Percentiles rank a stretch among this genome's conserved stretches.
These are phyloP conservation scores for Scolecobasidium constrictum DNA, from an alignment of 2,329 filamentous ascomycete species.

Conservation along the genomic window DNA sequence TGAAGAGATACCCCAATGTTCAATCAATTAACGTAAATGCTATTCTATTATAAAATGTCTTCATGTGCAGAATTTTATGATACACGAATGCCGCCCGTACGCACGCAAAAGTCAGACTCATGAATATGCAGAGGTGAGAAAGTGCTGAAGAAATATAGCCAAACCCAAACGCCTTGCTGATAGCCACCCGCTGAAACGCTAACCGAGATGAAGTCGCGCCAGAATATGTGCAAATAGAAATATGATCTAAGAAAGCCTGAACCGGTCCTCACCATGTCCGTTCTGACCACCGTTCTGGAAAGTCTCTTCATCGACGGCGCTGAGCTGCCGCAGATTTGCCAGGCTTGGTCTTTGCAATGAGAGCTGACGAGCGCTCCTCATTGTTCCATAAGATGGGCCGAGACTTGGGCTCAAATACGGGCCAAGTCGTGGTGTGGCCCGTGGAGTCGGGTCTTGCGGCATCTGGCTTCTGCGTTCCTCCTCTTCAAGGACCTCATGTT, in stretches of 20 bases:
- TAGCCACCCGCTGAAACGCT: too few species aligned
- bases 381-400: slow-evolving; percentile 5
- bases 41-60: too few species aligned
- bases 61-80: too few species aligned
- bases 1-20: too few species aligned
- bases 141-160: too few species aligned
- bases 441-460: background rate
- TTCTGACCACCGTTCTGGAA: background rate
- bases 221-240: too few species aligned
- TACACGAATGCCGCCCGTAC: too few species aligned
- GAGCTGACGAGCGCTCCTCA: background rate
- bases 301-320: slow-evolving; percentile 4
- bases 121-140: too few species aligned
- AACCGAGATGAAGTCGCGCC: too few species aligned
- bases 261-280: background rate
- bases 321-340: slow-evolving; percentile 5
- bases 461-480: slow-evolving; percentile 16
- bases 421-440: slow-evolving; percentile 3
- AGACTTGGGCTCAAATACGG: slow-evolving; percentile 4
- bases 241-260: background rate
- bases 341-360: slow-evolving; percentile 2
- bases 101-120: too few species aligned
- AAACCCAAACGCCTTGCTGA: too few species aligned
- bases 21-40: too few species aligned
- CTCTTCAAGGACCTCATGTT: slow-evolving; percentile 21